Percentiles rank a stretch among this genome's conserved stretches.
These are phyloP conservation scores for Vicia villosa DNA, from an alignment of 306 rosid species.

Conservation along the genomic window DNA sequence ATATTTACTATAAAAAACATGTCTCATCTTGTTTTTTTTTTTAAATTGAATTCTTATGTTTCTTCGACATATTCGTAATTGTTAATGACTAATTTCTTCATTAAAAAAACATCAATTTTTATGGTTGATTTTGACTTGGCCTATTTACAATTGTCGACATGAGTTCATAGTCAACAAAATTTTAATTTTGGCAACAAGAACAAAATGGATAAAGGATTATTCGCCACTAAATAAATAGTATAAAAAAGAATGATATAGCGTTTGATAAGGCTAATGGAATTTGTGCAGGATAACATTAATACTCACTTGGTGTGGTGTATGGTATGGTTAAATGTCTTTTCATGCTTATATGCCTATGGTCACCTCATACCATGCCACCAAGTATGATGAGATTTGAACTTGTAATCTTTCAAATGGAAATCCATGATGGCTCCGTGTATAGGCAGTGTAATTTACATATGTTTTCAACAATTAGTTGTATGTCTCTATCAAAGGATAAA, in stretches of 20 bases:
- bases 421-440: background rate
- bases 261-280: slow-evolving; percentile 12
- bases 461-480: background rate
- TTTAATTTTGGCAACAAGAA: no score
- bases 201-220: background rate
- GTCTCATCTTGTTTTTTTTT: no score
- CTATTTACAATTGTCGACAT: no score
- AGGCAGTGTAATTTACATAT: background rate
- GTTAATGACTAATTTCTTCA: no score
- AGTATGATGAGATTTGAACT: background rate
- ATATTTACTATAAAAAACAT: no score
- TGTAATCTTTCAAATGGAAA: background rate
- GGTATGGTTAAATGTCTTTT: background rate
- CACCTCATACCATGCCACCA: slow-evolving; percentile 1
- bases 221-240: background rate
- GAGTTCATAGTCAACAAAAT: no score
- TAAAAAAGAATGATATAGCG: background rate
- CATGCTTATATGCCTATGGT: slow-evolving; percentile 4
- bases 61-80: no score
- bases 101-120: no score
- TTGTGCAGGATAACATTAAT: slow-evolving; percentile 17
- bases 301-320: background rate
- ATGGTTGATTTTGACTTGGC: no score
- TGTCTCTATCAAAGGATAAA: no score
- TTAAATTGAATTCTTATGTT: no score